Base-by-base conservation (phyloP, 306 rosid species). In the Medicago ruthenica region DNA sequence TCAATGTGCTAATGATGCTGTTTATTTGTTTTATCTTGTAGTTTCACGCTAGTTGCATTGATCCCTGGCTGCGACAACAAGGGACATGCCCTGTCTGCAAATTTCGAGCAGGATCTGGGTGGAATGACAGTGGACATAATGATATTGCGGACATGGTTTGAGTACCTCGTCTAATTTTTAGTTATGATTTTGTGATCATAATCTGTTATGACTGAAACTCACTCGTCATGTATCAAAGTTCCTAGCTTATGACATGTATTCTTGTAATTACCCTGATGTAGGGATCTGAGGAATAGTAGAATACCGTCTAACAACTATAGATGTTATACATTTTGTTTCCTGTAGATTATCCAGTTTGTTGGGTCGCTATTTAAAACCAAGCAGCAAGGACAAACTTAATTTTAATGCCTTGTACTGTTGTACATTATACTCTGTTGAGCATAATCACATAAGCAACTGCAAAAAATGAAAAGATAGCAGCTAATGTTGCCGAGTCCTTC, bases 41-140 rank as follows among this genome's bases (percentile, higher is more conserved):
- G 99, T 92, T 95, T 80, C 97, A 90, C 41, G 92, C 90, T 16
- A 90, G 54, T 84, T 95, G 97, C 89, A 95, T 92, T 15, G 98
- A 95, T 71, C 98, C 97, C 0, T 92, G 98, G 97, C 85, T 95
- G 83, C 82, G 90, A 77, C 98, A 95, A 75, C 98, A 92, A 68
- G 98, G 97, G 64, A 92, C 97, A 1, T 95, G 99, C 81, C 97
- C 97, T 3, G 93, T 95, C 21, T 95, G 99, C 80, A 95, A 92
- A 80, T 95, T 81, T 82, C 85, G 91, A 71, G 96, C 89, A 12
- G 96, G 90, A 60, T 72, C 94, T 18, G 90, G 83, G 27, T 93
- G 91, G 98, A 87, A 82, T 18, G 98, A 87, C 41, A 80, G 74
- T 79, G 91, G 81, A 63, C 86, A 79, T 76, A 85, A 65, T 75